A percentile compares a stretch with the other conserved stretches of the same genome.
These are phyloP conservation scores for Scenedesmus sp. DNA, from an alignment of 163 green algal genomes.

Conservation along the genomic window DNA sequence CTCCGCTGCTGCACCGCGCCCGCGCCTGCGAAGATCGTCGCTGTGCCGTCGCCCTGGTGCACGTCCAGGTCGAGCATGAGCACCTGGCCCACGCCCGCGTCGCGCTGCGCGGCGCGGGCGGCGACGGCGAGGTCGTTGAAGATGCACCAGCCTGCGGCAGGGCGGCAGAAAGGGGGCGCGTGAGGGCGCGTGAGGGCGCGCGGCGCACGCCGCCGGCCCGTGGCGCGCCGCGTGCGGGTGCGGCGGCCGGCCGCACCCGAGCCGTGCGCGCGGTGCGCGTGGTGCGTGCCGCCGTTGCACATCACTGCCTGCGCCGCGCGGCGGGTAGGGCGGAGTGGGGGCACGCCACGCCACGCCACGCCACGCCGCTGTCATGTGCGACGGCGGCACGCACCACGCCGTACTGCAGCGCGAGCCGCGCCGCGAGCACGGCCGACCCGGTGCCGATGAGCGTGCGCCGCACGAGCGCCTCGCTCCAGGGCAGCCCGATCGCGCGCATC, in stretches of 20 bases:
- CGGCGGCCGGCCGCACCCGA: conserved; percentile 42
- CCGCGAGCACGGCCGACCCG: conserved; percentile 60
- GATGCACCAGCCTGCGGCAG: conserved; percentile 70
- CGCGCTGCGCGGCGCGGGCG: conserved; percentile 55
- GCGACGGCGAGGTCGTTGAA: conserved; percentile 74
- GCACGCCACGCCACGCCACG: no score
- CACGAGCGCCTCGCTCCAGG: conserved; percentile 60
- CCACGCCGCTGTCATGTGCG: no score
- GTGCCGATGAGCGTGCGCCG: conserved; percentile 61
- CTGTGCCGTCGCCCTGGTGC: conserved; percentile 85
- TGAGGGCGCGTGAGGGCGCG: no score
- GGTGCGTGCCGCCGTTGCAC: conserved; percentile 73
- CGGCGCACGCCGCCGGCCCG: no score
- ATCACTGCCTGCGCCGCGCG: no score
- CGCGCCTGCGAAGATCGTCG: conserved; percentile 54
- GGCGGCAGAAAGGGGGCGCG: no score
- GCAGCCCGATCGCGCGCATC: conserved; percentile 64
- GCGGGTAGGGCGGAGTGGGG: no score
- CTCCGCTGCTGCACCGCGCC: no score
- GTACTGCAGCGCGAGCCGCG: conserved; percentile 61
- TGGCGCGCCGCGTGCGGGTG: no score
- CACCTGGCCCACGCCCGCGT: conserved; percentile 59
- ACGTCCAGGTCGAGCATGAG: conserved; percentile 84
- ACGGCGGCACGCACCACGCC: conserved; percentile 59
- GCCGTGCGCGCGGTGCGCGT: conserved; percentile 60